phyloP scores from a whole-genome alignment of 352 stramenopile genomes.

The Phytophthora ohioensis region DNA sequence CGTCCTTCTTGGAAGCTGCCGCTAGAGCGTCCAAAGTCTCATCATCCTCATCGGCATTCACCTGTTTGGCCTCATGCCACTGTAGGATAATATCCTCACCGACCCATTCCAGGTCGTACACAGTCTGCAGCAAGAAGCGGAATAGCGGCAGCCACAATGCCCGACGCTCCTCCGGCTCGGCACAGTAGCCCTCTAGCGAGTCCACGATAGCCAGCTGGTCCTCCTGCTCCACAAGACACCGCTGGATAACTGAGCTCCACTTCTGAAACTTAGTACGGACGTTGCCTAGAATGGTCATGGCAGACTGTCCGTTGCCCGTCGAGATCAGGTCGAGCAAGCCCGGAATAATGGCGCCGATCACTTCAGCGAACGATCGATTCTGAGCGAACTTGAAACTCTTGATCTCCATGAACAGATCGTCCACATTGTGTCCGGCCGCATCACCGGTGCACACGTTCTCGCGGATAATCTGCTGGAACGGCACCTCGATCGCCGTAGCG shows the following conservation, averaged over 20 bases:
- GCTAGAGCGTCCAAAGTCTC: slow-evolving; percentile 38
- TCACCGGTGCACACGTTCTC: slow-evolving; percentile 86
- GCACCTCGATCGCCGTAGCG: slow-evolving; percentile 49
- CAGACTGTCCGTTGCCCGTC: slow-evolving; percentile 49
- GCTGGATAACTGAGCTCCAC: slow-evolving; percentile 92
- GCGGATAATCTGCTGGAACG: slow-evolving; percentile 82
- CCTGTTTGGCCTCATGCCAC: slow-evolving; percentile 72
- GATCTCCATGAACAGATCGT: slow-evolving; percentile 94
- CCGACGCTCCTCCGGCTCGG: slow-evolving; percentile 52
- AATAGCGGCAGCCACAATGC: slow-evolving; percentile 83
- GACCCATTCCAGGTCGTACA: slow-evolving; percentile 95
- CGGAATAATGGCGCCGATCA: slow-evolving; percentile 79
- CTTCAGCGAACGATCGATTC: slow-evolving; percentile 86
- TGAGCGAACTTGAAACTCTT: slow-evolving; percentile 95
- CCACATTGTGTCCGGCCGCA: slow-evolving; percentile 76
- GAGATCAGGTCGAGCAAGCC: slow-evolving; percentile 75
- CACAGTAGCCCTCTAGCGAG: slow-evolving; percentile 68
- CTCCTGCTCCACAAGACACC: slow-evolving; percentile 87
- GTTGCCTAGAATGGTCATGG: slow-evolving; percentile 76
- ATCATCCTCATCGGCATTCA: slow-evolving; percentile 7
- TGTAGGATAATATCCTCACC: slow-evolving; percentile 93
- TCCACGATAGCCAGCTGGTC: slow-evolving; percentile 74
- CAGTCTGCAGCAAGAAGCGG: slow-evolving; percentile 94
- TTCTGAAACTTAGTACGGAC: slow-evolving; percentile 89
- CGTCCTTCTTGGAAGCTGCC: slow-evolving; percentile 61